Evolutionary conservation across 1,284 basidiomycete genomes (phyloP).

Genomic region (Crucibulum parvulum): DNA sequence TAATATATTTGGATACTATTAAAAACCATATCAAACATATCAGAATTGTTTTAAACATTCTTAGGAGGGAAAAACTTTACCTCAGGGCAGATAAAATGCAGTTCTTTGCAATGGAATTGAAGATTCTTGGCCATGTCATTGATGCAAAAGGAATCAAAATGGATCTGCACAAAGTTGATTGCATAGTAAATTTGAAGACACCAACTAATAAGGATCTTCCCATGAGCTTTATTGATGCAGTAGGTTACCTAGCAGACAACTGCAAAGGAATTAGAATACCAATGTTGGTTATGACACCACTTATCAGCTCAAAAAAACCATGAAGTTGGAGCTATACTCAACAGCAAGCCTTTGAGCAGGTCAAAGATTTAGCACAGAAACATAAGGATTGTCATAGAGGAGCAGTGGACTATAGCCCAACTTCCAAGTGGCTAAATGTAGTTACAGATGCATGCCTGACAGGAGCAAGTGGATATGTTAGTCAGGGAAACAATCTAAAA

Average conservation of each 20-base stretch:
- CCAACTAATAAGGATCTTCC: not conserved
- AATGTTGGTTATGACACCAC: too few species aligned
- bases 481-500: slow-evolving; percentile 30
- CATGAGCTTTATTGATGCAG: not conserved
- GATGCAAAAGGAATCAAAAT: not conserved
- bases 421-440: slow-evolving; percentile 18
- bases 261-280: too few species aligned
- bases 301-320: too few species aligned
- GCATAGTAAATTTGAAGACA: too few species aligned
- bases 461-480: slow-evolving; percentile 30
- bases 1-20: slow-evolving; percentile 23
- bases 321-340: slow-evolving; percentile 21
- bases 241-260: not conserved
- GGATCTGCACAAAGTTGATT: not conserved
- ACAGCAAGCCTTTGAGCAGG: slow-evolving; percentile 37
- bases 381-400: slow-evolving; percentile 16
- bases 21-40: slow-evolving; percentile 41
- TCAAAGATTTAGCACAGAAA: slow-evolving; percentile 24
- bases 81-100: slow-evolving; percentile 27
- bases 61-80: slow-evolving; percentile 25
- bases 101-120: not conserved
- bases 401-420: slow-evolving; percentile 23
- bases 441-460: slow-evolving; percentile 29
- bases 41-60: slow-evolving; percentile 24
- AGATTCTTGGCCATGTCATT: not conserved